These are phyloP conservation scores for Elsinoe fawcettii DNA, from an alignment of 2,329 filamentous ascomycete genomes.

Conservation along the genomic window DNA sequence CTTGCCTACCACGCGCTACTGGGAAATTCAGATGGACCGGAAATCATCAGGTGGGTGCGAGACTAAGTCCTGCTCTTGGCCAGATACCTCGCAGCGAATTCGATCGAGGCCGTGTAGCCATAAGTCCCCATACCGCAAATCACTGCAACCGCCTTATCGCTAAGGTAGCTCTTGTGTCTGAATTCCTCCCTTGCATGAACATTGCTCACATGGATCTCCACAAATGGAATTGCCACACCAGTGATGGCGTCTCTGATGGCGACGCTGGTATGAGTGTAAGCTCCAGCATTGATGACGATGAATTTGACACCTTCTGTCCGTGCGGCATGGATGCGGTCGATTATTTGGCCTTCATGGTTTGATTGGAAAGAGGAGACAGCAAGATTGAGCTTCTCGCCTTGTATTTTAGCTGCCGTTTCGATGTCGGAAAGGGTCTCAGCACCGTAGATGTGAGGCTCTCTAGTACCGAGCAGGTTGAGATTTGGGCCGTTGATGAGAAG, in stretches of 20 bases:
- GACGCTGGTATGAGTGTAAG: conserved; percentile 68
- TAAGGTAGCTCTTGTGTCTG: conserved; percentile 62
- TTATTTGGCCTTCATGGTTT: conserved; percentile 68
- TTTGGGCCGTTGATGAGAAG: conserved; percentile 77
- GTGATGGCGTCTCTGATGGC: conserved; percentile 66
- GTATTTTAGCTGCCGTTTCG: conserved; percentile 40
- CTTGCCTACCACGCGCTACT: no score
- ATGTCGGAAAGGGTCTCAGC: conserved; percentile 59
- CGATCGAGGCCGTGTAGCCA: conserved; percentile 41
- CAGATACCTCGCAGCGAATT: conserved; percentile 33
- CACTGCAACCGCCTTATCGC: conserved; percentile 67
- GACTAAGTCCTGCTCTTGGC: not conserved
- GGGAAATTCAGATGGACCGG: no score
- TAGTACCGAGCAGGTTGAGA: conserved; percentile 68
- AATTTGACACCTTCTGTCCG: conserved; percentile 49
- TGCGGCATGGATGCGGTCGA: conserved; percentile 65
- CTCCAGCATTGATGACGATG: conserved; percentile 69
- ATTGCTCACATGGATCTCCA: conserved; percentile 72
- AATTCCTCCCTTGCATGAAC: conserved; percentile 64
- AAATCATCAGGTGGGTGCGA: no score
- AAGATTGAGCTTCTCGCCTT: conserved; percentile 44
- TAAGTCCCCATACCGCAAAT: conserved; percentile 56
- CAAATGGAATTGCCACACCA: conserved; percentile 62
- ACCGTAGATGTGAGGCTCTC: conserved; percentile 69
- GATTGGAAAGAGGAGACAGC: conserved; percentile 59